Base-by-base conservation (phyloP, 1,139 yeast species). In the Lodderomyces margitis region DNA sequence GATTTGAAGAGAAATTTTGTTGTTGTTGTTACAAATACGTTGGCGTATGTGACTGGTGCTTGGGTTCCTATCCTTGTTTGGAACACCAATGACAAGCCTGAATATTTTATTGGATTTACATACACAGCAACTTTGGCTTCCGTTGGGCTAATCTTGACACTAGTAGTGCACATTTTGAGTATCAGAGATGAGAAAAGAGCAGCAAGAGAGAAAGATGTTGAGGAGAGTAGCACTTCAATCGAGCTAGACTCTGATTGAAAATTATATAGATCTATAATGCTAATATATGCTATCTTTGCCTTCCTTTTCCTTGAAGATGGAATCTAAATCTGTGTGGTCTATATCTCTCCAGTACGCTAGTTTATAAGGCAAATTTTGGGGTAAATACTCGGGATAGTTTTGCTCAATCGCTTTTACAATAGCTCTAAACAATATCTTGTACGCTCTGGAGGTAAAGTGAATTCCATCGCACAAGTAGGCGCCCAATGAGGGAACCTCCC, bases 391-490 rank as follows among this genome's bases (percentile, higher is more conserved):
- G 0, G 87, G 85, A 51, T 72, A 82, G 15, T 55, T 36, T 1
- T 46, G 41, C 1, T 58, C 52, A 21, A 83, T 77, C 1, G 63
- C 54, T 9, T 57, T 48, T 39, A 68, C 46, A 9, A 83, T 44
- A 28, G 62, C 70, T 10, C 72, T 62, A 52, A 59, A 82, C 48
- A 80, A 58, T 2, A 85, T 45, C 44, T 63, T 61, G 57, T 86
- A 86, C 0, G 82, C 87, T n/a, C 61, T 56, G 0, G 81, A 79
- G 2, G 78, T 70, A 56, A 73, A 83, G 57, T 87, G 96, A 34
- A 87, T 62, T 0, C 95, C 95, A 54, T 85, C 92, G 8, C 54
- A 17, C 11, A 66, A 46, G 21, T 56, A 53, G 5, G 46, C 49
- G 1, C 46, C 45, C 41, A 63, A 51, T 21, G 51, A 49, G 0